Evolutionary conservation across 2,329 filamentous ascomycete species (phyloP), one percentile per base, ranked within the genome.

Genomic region (Diaporthe nobilis): DNA sequence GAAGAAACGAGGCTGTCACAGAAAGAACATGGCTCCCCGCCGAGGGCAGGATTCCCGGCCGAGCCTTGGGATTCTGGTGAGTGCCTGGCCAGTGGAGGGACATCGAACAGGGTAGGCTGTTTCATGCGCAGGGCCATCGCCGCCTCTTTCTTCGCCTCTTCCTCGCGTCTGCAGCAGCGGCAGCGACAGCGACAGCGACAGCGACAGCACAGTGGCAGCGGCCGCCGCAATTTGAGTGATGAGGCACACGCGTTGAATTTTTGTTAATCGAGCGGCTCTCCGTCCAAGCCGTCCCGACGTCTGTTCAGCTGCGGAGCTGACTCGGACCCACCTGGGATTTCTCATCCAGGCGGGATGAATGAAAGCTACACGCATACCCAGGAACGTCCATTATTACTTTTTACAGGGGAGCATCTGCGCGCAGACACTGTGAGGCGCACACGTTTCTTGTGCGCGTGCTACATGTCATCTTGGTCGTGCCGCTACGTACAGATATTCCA

Each of bases 1-100:
- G 65, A 47, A 37, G 37, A 55, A 73, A 57, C 37, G 28, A 73
- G 58, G 71, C 34, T 63, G 58, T 63, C 58, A 53, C 42, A 72
- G 49, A 44, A 63, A 72, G 39, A 25, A 39, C 57, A 72, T 53
- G 65, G 65, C 65, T 42, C 47, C 34, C 58, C 58, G 49, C 44
- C 71, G 51, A 57, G 51, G 53, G 39, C 37, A 58, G 31, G 71
- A 63, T 63, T 63, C 60, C 71, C 55, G 63, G 63, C 63, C 63
- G 47, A 63, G 47, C 63, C 44, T 42, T 28, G 65, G 37, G 34
- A 55, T 13, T 49, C 9, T 70, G 65, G 34, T 12, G 47, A 68
- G 47, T 22, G 47, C 63, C 44, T 53, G 34, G 25, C 58, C 60
- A 53, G 47, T 65, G 5, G 51, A 53, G 47, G 57, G 58, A 63